Conservation (phyloP, 139 green algal genomes). For the Yamagishiella unicocca region DNA sequence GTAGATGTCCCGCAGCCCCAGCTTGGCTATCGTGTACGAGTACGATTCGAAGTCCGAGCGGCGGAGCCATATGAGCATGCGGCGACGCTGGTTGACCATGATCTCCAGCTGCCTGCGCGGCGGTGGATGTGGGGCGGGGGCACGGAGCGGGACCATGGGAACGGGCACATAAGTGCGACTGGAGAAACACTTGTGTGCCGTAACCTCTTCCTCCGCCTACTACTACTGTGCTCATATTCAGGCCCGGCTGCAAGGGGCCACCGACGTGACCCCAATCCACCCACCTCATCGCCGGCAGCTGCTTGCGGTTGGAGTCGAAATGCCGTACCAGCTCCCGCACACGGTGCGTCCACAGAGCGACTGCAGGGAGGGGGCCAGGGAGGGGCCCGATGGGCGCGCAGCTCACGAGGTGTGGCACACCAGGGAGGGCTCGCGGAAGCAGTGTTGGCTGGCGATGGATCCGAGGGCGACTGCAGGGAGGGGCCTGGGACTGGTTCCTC, state of each 20-base stretch:
- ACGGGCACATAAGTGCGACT: not conserved
- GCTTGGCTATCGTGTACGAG: slow-evolving; percentile 53
- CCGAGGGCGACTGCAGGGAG: too few species aligned
- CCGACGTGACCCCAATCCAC: too few species aligned
- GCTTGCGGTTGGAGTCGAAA: slow-evolving; percentile 57
- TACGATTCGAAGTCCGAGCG: slow-evolving; percentile 60
- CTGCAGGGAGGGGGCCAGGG: slow-evolving; percentile 34
- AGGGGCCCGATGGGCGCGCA: too few species aligned
- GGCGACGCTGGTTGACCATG: slow-evolving; percentile 64
- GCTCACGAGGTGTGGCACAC: too few species aligned
- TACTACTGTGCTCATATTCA: too few species aligned
- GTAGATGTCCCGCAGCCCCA: slow-evolving; percentile 69
- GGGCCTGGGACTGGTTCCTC: too few species aligned
- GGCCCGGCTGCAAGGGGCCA: too few species aligned
- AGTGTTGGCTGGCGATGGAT: too few species aligned
- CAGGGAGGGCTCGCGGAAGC: too few species aligned
- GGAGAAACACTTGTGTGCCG: not conserved
- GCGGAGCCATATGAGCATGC: slow-evolving; percentile 64
- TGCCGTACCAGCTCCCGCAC: slow-evolving; percentile 57
- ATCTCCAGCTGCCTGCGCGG: slow-evolving; percentile 59
- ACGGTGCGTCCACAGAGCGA: slow-evolving; percentile 66
- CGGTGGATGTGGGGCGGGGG: not conserved
- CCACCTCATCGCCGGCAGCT: slow-evolving; percentile 61
- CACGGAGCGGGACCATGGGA: not conserved
- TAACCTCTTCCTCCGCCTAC: too few species aligned